Evolutionary conservation across 768 basidiomycete species (phyloP).

Genomic region (Sarcodon aspratus): DNA sequence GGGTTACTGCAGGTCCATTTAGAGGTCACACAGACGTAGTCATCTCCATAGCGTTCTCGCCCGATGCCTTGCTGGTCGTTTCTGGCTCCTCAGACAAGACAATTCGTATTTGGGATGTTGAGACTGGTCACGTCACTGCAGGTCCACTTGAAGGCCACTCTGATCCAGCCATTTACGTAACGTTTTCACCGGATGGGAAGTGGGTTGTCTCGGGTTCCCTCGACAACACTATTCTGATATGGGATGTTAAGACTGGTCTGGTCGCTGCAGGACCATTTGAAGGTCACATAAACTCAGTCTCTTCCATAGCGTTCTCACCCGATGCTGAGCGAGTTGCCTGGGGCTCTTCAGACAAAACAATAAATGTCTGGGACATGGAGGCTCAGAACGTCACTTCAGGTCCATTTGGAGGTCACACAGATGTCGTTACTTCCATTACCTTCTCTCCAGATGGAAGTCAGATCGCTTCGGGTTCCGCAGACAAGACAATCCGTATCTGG

Average conservation of each 20-base stretch:
- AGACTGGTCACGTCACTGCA: background rate
- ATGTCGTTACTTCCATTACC: conserved; percentile 8
- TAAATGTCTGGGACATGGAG: conserved; percentile 11
- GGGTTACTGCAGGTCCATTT: conserved; percentile 6
- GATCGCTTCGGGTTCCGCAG: conserved; percentile 14
- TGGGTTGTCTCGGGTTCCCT: conserved; percentile 11
- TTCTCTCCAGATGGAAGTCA: conserved; percentile 14
- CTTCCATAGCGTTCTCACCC: conserved; percentile 14
- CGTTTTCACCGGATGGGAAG: conserved; percentile 8
- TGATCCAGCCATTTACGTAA: background rate
- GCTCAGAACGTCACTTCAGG: background rate
- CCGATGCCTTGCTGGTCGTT: conserved; percentile 2
- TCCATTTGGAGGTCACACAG: conserved; percentile 3
- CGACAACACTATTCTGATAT: conserved; percentile 12
- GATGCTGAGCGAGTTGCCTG: conserved; percentile 12
- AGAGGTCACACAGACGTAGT: conserved; percentile 7
- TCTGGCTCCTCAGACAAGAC: conserved; percentile 7
- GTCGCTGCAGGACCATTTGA: conserved; percentile 6
- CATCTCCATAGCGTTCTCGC: conserved; percentile 10
- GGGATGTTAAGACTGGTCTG: conserved; percentile 11
- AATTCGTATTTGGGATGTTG: conserved; percentile 10
- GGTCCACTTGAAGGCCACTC: background rate
- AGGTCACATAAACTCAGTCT: conserved; percentile 5
- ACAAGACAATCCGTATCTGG: conserved; percentile 11
- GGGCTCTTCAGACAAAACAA: conserved; percentile 12